Evolutionary conservation across 352 stramenopile genomes (phyloP).

Genomic region (Phytopythium aichiense): DNA sequence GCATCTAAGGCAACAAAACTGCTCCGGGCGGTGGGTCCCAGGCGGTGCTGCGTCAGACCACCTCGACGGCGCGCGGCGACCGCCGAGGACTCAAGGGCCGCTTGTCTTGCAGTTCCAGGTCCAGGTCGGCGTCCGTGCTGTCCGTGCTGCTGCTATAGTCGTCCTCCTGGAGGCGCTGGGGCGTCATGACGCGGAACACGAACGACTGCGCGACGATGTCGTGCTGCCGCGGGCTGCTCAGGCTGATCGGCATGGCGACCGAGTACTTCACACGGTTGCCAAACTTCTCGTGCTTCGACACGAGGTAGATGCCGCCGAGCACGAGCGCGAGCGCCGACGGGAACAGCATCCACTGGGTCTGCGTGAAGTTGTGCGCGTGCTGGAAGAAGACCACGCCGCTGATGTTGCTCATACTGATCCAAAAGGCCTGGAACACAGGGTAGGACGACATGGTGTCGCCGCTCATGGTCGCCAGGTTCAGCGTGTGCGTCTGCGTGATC

Average conservation of each 20-base stretch:
- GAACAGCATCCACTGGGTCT: slow-evolving; percentile 83
- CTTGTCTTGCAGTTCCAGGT: slow-evolving; percentile 18
- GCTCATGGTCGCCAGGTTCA: slow-evolving; percentile 84
- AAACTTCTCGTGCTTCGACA: slow-evolving; percentile 88
- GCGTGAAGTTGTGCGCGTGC: slow-evolving; percentile 78
- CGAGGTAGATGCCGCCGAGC: slow-evolving; percentile 66
- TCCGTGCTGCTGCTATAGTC: slow-evolving; percentile 51
- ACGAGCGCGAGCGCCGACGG: slow-evolving; percentile 67
- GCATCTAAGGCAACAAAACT: not conserved
- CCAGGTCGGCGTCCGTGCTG: slow-evolving; percentile 24
- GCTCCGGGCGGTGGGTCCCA: not conserved
- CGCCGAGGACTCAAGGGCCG: slow-evolving; percentile 16
- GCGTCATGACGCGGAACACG: slow-evolving; percentile 80
- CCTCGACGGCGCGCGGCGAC: slow-evolving; percentile 26
- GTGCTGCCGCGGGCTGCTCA: slow-evolving; percentile 80
- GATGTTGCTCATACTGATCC: slow-evolving; percentile 88
- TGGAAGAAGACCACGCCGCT: slow-evolving; percentile 87
- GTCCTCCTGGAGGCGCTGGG: slow-evolving; percentile 65
- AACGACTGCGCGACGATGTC: slow-evolving; percentile 89
- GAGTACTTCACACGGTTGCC: slow-evolving; percentile 88
- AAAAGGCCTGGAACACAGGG: slow-evolving; percentile 86
- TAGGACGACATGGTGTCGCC: slow-evolving; percentile 85
- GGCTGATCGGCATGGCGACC: slow-evolving; percentile 83
- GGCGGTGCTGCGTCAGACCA: slow-evolving; percentile 31
- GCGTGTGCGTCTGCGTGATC: slow-evolving; percentile 79